These are phyloP conservation scores for Aspergillus jensenii DNA, from an alignment of 2,329 filamentous ascomycete species.

Conservation along the genomic window DNA sequence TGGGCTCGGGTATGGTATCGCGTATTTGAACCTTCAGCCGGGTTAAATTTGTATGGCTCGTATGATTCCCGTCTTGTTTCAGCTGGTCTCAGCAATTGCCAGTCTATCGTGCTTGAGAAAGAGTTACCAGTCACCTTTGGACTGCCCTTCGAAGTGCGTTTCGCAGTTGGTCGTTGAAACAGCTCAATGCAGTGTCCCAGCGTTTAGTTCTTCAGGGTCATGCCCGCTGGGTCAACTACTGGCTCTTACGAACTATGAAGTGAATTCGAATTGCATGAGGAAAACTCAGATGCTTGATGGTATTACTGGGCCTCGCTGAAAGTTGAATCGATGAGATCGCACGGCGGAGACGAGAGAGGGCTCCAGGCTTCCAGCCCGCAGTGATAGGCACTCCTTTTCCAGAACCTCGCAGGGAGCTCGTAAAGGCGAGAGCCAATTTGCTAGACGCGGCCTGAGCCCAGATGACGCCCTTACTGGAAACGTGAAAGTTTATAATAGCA, in stretches of 20 bases:
- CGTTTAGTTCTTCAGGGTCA: slow-evolving; percentile 3
- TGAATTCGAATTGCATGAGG: background rate
- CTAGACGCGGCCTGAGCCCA: slow-evolving; percentile 22
- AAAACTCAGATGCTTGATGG: slow-evolving; percentile 5
- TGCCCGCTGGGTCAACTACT: slow-evolving; percentile 7
- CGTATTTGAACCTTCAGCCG: background rate
- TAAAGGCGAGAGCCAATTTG: slow-evolving; percentile 2
- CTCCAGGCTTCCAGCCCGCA: background rate
- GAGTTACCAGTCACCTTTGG: slow-evolving; percentile 1
- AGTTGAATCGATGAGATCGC: slow-evolving; percentile 2
- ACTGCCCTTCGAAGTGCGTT: slow-evolving; percentile 10
- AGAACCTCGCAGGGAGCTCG: slow-evolving; percentile 16
- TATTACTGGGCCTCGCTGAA: slow-evolving; percentile 18
- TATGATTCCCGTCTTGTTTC: slow-evolving; percentile 17
- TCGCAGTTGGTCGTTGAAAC: slow-evolving; percentile 18
- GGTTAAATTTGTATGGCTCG: background rate
- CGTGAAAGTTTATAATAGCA: slow-evolving; percentile 18
- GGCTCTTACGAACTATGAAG: background rate
- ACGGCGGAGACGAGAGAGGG: no score
- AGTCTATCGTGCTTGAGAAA: slow-evolving; percentile 3
- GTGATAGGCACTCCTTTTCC: slow-evolving; percentile 8
- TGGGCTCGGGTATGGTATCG: background rate
- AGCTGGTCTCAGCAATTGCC: slow-evolving; percentile 9
- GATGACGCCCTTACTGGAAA: slow-evolving; percentile 21
- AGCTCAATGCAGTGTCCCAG: slow-evolving; percentile 3